phyloP scores from a whole-genome alignment of 1,284 basidiomycete genomes.

The Malassezia brasiliensis region DNA sequence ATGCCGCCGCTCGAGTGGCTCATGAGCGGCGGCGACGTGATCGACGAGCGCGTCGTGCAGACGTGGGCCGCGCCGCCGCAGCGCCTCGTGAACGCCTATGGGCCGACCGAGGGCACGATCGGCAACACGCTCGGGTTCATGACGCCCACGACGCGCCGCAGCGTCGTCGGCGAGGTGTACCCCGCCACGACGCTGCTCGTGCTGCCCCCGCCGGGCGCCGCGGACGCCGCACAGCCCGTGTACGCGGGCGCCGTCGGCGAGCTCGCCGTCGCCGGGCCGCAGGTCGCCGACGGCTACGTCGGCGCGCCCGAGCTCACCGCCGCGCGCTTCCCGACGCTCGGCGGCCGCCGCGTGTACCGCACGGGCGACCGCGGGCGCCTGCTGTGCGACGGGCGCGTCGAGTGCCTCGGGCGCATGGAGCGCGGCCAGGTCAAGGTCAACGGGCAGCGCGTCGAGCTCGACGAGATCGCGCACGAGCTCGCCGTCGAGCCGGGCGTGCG shows the following conservation, averaged over 20 bases:
- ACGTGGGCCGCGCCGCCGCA: slow-evolving; percentile 34
- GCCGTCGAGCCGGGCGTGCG: slow-evolving; percentile 19
- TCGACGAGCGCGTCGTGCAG: slow-evolving; percentile 37
- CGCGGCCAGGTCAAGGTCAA: slow-evolving; percentile 45
- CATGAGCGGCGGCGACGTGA: slow-evolving; percentile 46
- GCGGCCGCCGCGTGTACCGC: slow-evolving; percentile 38
- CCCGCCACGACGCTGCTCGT: slow-evolving; percentile 32
- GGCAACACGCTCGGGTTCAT: slow-evolving; percentile 45
- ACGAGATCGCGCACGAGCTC: slow-evolving; percentile 38
- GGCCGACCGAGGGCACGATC: slow-evolving; percentile 45
- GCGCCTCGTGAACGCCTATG: slow-evolving; percentile 43
- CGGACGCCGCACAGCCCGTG: slow-evolving; percentile 15
- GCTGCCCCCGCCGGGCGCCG: slow-evolving; percentile 17
- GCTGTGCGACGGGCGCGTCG: slow-evolving; percentile 31
- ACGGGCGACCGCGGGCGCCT: slow-evolving; percentile 46
- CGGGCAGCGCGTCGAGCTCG: slow-evolving; percentile 45
- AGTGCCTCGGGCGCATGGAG: slow-evolving; percentile 39
- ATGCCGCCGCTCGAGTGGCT: slow-evolving; percentile 42
- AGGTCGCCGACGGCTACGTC: slow-evolving; percentile 42
- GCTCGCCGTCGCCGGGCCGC: slow-evolving; percentile 41
- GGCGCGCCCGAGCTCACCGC: slow-evolving; percentile 33
- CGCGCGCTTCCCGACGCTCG: slow-evolving; percentile 30
- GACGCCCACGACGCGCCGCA: slow-evolving; percentile 22
- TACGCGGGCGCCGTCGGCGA: slow-evolving; percentile 36
- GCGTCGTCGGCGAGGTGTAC: slow-evolving; percentile 34